Evolutionary conservation across 1,284 basidiomycete species (phyloP).

Genomic region (Butyriboletus appendiculatus): DNA sequence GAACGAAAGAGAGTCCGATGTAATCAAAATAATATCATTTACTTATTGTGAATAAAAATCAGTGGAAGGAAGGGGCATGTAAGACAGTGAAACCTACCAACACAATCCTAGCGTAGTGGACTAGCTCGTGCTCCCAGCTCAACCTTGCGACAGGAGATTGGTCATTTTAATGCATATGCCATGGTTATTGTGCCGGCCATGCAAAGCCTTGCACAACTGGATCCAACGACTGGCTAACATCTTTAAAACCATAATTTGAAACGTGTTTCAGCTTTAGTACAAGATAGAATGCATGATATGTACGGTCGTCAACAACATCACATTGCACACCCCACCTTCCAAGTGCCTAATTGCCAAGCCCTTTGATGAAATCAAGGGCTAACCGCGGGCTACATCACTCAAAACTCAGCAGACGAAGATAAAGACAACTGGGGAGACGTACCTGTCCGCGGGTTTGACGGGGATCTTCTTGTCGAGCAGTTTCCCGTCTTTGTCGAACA

Average conservation of each 20-base stretch:
- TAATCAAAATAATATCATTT: no score
- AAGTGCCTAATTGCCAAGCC: constrained; percentile 15
- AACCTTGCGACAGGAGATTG: no score
- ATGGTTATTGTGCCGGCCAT: no score
- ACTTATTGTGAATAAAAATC: no score
- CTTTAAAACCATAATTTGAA: not conserved
- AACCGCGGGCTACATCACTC: constrained; percentile 23
- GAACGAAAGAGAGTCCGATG: no score
- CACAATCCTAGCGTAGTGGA: no score
- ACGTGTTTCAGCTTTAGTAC: constrained; percentile 4
- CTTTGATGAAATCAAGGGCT: constrained; percentile 46
- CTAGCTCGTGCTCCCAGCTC: no score
- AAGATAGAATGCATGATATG: constrained; percentile 3
- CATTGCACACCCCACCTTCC: not conserved
- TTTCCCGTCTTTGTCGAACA: constrained; percentile 88
- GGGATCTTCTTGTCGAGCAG: constrained; percentile 80
- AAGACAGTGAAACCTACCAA: no score
- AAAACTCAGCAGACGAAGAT: not conserved
- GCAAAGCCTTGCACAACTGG: not conserved
- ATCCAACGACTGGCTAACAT: not conserved
- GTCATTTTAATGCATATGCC: no score
- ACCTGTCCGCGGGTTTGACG: constrained; percentile 85
- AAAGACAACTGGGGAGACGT: constrained; percentile 9
- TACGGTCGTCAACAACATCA: not conserved
- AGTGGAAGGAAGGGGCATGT: no score